A percentile compares a stretch with the other conserved stretches of the same genome.
Conservation (phyloP, 495 filamentous ascomycete species). For the Xylaria curta region DNA sequence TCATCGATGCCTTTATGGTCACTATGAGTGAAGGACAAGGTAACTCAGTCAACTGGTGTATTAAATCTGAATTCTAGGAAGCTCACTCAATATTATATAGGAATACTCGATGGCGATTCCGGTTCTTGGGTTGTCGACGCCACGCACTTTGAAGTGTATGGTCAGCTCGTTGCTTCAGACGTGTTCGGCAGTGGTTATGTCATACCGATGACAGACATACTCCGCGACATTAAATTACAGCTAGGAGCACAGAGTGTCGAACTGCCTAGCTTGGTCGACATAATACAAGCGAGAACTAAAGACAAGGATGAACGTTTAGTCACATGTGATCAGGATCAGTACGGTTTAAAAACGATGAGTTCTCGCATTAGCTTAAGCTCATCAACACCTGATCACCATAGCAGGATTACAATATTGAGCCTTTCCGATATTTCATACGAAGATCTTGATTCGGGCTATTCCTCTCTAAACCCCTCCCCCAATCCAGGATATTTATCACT, state of each 20-base stretch:
- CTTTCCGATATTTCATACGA: neutral
- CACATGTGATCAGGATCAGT: neutral
- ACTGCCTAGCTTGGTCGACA: neutral
- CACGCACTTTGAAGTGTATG: neutral
- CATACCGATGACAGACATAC: slow-evolving; percentile 1
- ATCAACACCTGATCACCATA: neutral
- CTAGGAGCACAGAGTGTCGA: neutral
- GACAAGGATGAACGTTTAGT: neutral
- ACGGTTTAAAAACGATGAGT: neutral
- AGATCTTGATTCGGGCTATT: neutral
- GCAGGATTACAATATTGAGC: neutral
- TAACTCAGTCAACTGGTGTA: neutral
- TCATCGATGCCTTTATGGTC: neutral
- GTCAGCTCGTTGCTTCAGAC: neutral
- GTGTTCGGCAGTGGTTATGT: neutral
- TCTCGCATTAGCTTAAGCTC: neutral
- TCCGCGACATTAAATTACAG: neutral
- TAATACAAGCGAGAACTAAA: neutral
- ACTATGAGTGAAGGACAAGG: neutral
- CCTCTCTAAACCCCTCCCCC: neutral
- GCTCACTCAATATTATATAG: neutral
- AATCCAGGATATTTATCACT: neutral
- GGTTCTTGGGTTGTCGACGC: slow-evolving; percentile 6
- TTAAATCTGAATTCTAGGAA: neutral
- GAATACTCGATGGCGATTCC: neutral